Evolutionary conservation across 345 rosid genomes (phyloP).

Genomic region (Populus tremula): DNA sequence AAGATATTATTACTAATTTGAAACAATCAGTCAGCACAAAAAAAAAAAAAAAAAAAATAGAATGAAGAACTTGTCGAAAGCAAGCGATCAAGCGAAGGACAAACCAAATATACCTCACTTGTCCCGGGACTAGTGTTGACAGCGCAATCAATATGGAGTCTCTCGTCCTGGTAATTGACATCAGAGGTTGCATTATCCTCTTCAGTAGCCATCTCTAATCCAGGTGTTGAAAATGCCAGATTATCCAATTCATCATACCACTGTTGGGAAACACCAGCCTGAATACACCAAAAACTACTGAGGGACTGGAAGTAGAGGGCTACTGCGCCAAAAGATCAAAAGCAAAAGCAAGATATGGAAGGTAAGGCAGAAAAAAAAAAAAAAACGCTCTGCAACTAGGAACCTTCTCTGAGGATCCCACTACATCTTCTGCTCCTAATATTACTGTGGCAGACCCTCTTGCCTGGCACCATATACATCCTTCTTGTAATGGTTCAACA

Average conservation of each 20-base stretch:
- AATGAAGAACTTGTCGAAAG: neutral
- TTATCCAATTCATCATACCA: constrained; percentile 90
- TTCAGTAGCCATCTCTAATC: constrained; percentile 39
- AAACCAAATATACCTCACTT: constrained; percentile 60
- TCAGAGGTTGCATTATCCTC: constrained; percentile 34
- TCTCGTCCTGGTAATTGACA: constrained; percentile 34
- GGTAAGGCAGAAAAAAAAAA: neutral
- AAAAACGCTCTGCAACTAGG: neutral
- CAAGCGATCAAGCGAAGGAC: neutral
- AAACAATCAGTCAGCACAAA: neutral
- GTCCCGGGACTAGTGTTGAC: constrained; percentile 81
- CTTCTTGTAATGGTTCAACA: constrained; percentile 75
- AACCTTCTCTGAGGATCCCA: constrained; percentile 65
- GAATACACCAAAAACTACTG: constrained; percentile 21
- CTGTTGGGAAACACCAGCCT: constrained; percentile 88
- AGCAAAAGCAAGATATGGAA: neutral
- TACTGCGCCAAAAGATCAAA: neutral
- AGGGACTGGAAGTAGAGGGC: constrained; percentile 10
- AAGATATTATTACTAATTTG: neutral
- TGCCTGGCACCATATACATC: constrained; percentile 77
- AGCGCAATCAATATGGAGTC: constrained; percentile 51
- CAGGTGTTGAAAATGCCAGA: constrained; percentile 61
- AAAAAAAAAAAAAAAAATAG: neutral
- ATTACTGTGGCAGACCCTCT: constrained; percentile 71
- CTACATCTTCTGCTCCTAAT: constrained; percentile 32